Conservation (phyloP, 2,329 filamentous ascomycete genomes). For the Blastomyces emzantsi region DNA sequence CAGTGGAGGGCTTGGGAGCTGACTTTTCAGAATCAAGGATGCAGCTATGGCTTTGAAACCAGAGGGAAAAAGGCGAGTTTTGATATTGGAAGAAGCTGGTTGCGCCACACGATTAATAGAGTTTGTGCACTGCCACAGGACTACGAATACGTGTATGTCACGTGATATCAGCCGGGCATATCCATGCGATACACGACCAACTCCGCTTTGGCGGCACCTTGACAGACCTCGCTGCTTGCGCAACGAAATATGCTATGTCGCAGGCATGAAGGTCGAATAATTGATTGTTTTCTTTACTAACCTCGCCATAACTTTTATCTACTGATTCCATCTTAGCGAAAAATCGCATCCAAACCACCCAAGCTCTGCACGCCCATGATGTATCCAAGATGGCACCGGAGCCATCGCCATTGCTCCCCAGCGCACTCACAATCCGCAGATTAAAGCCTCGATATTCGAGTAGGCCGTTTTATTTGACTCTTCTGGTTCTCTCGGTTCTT, state of each 20-base stretch:
- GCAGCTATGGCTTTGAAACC: too few species aligned
- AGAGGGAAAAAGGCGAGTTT: too few species aligned
- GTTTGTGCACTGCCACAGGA: too few species aligned
- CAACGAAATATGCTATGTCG: not conserved
- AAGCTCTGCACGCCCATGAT: slow-evolving; percentile 22
- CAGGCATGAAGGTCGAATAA: not conserved
- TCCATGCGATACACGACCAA: too few species aligned
- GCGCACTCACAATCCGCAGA: slow-evolving; percentile 12
- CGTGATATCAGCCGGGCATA: not conserved
- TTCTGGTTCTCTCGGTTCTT: slow-evolving; percentile 32
- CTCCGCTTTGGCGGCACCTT: too few species aligned
- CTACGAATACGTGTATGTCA: not conserved
- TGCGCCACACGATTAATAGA: too few species aligned
- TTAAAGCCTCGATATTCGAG: slow-evolving; percentile 32
- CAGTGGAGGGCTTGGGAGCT: too few species aligned
- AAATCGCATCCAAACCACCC: not conserved
- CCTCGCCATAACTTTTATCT: not conserved
- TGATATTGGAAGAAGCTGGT: too few species aligned
- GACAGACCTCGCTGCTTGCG: not conserved
- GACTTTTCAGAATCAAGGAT: too few species aligned
- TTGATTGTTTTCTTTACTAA: not conserved
- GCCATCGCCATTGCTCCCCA: slow-evolving; percentile 7
- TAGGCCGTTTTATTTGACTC: slow-evolving; percentile 39
- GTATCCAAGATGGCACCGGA: slow-evolving; percentile 17
- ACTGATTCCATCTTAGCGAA: not conserved